Percentiles rank a stretch among this genome's conserved stretches.
Evolutionary conservation across 2,329 filamentous ascomycete species (phyloP).

Genomic region (Aspergillus hiratsukae): DNA sequence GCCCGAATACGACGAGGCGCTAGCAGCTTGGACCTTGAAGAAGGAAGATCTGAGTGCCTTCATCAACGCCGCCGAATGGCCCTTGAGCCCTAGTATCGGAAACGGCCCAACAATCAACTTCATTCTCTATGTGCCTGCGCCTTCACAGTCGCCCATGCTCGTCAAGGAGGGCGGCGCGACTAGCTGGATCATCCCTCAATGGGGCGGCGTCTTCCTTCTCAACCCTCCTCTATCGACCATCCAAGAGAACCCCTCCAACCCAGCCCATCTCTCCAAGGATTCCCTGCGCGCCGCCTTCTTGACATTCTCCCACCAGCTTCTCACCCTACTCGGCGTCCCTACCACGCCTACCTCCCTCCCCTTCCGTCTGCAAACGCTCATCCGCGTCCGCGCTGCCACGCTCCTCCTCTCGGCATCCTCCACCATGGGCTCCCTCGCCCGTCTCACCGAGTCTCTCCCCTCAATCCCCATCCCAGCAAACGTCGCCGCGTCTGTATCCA

Average conservation of each 20-base stretch:
- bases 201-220: constrained; percentile 75
- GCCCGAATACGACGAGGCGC: constrained; percentile 50
- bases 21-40: constrained; percentile 63
- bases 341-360: constrained; percentile 73
- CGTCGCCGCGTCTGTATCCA: constrained; percentile 79
- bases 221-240: constrained; percentile 45
- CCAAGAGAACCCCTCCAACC: constrained; percentile 34
- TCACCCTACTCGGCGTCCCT: constrained; percentile 82
- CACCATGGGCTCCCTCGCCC: constrained; percentile 86
- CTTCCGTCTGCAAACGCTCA: constrained; percentile 76
- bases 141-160: constrained; percentile 56
- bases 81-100: constrained; percentile 87
- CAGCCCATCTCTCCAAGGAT: constrained; percentile 55
- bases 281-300: constrained; percentile 75
- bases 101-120: constrained; percentile 94
- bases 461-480: constrained; percentile 86
- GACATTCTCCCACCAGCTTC: constrained; percentile 84
- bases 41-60: constrained; percentile 90
- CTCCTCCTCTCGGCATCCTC: constrained; percentile 86
- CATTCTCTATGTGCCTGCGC: constrained; percentile 79
- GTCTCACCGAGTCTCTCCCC: constrained; percentile 75
- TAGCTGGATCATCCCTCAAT: constrained; percentile 94
- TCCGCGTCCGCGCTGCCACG: constrained; percentile 78
- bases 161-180: constrained; percentile 59
- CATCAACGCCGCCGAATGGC: constrained; percentile 98